Evolutionary conservation across 306 rosid genomes (phyloP), one percentile per base, ranked within the genome.

Genomic region (Begonia loranthoides): DNA sequence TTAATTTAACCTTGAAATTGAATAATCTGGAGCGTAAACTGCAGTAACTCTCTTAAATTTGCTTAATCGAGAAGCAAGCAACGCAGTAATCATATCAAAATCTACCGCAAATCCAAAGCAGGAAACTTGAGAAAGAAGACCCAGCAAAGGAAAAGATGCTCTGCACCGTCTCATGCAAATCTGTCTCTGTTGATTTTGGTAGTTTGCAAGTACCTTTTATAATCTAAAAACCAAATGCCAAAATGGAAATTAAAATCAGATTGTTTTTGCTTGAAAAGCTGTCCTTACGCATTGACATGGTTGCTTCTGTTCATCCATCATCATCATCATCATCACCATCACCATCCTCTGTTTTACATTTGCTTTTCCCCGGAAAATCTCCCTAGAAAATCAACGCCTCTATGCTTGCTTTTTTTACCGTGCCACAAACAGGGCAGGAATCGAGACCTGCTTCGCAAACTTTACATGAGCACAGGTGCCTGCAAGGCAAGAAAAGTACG

Each of bases 381-480:
- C 69, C 72, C 78, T 72, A 87, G 76, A 71, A 70, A 62, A 76
- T 71, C 56, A 75, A 54, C 52, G 94, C 70, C 72, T 86, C 92
- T 50, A 86, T 80, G 52, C 66, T 66, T 36, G 79, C 76, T 50
- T 80, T 90, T 84, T 86, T 86, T 15, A 64, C 68, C 68, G 65
- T 53, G 47, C 45, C 49, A 60, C 95, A 82, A 7, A 86, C 78
- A 4, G 94, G 95, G 63, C 95, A 90, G 50, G 72, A 66, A 63
- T 82, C 69, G 45, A 90, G 72, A 38, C 52, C 52, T 15, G 68
- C n/a, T 53, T 82, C 87, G 12, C 99, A 90, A 45, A 13, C 65
- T 56, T 67, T 69, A 80, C 99, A 87, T 7, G 84, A 77, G 66
- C 89, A 81, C 16, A 84, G 88, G 57, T 84, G 96, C 50, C 95